Evolutionary conservation across 1,284 basidiomycete genomes (phyloP).

Genomic region (Bothia castanella): DNA sequence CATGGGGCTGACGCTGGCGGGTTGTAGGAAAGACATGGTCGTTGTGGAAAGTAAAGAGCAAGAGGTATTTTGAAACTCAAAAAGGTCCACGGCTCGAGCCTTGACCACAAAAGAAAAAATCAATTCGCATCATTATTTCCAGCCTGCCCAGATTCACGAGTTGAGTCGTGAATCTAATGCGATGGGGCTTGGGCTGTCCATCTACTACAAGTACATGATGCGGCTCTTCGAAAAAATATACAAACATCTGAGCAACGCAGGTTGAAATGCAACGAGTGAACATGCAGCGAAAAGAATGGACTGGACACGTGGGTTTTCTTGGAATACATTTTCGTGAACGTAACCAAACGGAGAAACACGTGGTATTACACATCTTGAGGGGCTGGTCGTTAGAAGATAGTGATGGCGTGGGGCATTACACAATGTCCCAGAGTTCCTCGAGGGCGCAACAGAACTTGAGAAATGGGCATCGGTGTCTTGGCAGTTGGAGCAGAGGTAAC

Average conservation of each 20-base stretch:
- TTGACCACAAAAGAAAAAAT: not conserved
- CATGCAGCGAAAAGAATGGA: slow-evolving; percentile 9
- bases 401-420: slow-evolving; percentile 32
- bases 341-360: slow-evolving; percentile 1
- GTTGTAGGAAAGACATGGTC: slow-evolving; percentile 27
- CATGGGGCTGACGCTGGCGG: slow-evolving; percentile 49
- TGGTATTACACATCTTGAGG: slow-evolving; percentile 17
- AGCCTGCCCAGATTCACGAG: slow-evolving; percentile 32
- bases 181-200: slow-evolving; percentile 27
- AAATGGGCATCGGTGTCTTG: slow-evolving; percentile 4
- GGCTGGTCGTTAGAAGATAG: slow-evolving; percentile 2
- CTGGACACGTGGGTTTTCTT: slow-evolving; percentile 15
- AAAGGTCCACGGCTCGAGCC: slow-evolving; percentile 3
- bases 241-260: slow-evolving; percentile 29
- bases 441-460: slow-evolving; percentile 66
- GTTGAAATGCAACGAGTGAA: slow-evolving; percentile 36
- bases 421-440: slow-evolving; percentile 60
- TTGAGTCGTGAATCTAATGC: slow-evolving; percentile 34
- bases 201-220: slow-evolving; percentile 33
- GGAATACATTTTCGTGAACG: slow-evolving; percentile 17
- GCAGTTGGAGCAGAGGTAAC: slow-evolving; percentile 21
- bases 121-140: slow-evolving; percentile 34
- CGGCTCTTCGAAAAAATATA: slow-evolving; percentile 20
- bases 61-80: slow-evolving; percentile 15
- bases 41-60: not conserved